Percentiles rank a stretch among this genome's conserved stretches.
phyloP scores from a whole-genome alignment of 2,329 filamentous ascomycete genomes.

The Claviceps pazoutovae region DNA sequence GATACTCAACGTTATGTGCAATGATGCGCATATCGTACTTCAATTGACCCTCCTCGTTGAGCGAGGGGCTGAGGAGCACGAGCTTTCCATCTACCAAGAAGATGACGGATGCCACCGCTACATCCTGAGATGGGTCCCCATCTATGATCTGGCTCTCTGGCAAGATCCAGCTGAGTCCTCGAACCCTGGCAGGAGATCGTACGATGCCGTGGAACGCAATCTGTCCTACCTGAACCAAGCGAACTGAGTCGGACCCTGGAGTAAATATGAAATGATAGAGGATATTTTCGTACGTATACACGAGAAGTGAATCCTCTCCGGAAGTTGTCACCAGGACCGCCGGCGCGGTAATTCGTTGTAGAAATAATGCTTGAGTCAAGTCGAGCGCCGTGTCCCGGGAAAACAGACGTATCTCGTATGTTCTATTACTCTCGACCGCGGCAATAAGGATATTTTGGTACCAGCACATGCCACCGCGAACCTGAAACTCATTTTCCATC shows the following conservation, averaged over 20 bases:
- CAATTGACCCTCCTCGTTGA: slow-evolving; percentile 67
- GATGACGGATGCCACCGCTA: slow-evolving; percentile 80
- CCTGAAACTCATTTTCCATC: slow-evolving; percentile 79
- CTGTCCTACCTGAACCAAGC: slow-evolving; percentile 85
- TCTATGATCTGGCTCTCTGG: slow-evolving; percentile 80
- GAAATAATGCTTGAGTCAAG: slow-evolving; percentile 57
- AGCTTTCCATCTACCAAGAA: slow-evolving; percentile 97
- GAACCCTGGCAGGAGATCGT: slow-evolving; percentile 77
- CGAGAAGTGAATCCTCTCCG: slow-evolving; percentile 84
- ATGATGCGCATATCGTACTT: slow-evolving; percentile 99
- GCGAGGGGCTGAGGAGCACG: slow-evolving; percentile 75
- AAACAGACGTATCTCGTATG: slow-evolving; percentile 81
- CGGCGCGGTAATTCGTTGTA: slow-evolving; percentile 65
- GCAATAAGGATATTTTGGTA: slow-evolving; percentile 90
- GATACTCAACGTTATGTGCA: slow-evolving; percentile 92
- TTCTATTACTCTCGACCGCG: slow-evolving; percentile 72
- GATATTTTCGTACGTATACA: slow-evolving; percentile 94
- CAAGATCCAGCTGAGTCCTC: slow-evolving; percentile 88
- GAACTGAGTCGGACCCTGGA: slow-evolving; percentile 51
- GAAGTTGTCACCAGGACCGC: slow-evolving; percentile 83
- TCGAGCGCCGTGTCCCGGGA: slow-evolving; percentile 74
- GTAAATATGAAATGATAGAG: slow-evolving; percentile 91
- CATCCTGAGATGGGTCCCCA: slow-evolving; percentile 90
- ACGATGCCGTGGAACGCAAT: slow-evolving; percentile 97
- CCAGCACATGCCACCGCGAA: slow-evolving; percentile 97